phyloP scores from a whole-genome alignment of 345 rosid species.

The Psidium guajava region DNA sequence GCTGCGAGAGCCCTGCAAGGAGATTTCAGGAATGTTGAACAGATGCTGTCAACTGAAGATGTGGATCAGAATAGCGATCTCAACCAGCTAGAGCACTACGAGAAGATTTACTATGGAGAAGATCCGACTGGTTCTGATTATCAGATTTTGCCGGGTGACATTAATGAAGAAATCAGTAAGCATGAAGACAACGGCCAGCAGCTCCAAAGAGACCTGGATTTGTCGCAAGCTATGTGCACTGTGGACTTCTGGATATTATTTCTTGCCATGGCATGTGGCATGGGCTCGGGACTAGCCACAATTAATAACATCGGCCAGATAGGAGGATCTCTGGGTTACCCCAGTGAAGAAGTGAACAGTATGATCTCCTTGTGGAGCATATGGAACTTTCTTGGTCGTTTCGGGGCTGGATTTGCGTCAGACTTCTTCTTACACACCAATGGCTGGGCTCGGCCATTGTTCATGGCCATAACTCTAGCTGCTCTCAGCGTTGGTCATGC shows the following conservation, averaged over 20 bases:
- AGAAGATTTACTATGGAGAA: neutral
- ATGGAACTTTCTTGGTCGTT: conserved; percentile 41
- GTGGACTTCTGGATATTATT: conserved; percentile 37
- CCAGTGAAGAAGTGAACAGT: conserved; percentile 16
- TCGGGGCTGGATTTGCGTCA: conserved; percentile 32
- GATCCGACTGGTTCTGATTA: neutral
- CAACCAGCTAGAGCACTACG: neutral
- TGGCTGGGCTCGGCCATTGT: conserved; percentile 40
- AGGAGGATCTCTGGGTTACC: conserved; percentile 40
- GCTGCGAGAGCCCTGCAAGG: conserved; percentile 13
- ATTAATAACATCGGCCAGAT: conserved; percentile 44
- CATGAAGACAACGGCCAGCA: neutral
- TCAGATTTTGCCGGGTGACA: neutral
- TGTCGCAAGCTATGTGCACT: conserved; percentile 22
- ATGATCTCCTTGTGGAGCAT: conserved; percentile 37
- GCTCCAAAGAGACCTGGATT: conserved; percentile 11
- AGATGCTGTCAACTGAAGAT: neutral
- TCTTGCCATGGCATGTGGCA: conserved; percentile 41
- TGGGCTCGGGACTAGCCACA: conserved; percentile 48
- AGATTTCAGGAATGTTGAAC: neutral
- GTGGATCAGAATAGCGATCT: neutral
- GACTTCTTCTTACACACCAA: conserved; percentile 23
- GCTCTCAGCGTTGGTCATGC: conserved; percentile 28
- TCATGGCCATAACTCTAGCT: conserved; percentile 39
- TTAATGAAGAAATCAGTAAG: neutral